These are phyloP conservation scores for Dioscorea zingiberensis DNA, from an alignment of 106 monocot species.

Conservation along the genomic window DNA sequence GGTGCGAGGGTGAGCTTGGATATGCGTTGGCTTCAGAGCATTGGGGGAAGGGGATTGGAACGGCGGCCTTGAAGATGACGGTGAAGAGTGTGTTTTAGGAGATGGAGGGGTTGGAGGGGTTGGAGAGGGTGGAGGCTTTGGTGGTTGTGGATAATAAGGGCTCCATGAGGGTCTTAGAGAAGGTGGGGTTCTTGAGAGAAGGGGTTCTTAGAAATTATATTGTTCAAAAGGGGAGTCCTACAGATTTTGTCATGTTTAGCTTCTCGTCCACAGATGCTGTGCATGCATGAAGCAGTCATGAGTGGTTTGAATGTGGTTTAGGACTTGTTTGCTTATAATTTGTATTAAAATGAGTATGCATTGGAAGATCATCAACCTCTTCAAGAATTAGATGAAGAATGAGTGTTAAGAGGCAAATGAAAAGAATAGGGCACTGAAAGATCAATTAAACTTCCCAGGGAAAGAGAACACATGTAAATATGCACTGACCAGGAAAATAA, in stretches of 20 bases:
- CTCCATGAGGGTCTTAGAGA: conserved; percentile 55
- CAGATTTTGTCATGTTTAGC: conserved; percentile 39
- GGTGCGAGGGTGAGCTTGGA: conserved; percentile 31
- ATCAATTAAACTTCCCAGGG: too few species aligned
- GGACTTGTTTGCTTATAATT: too few species aligned
- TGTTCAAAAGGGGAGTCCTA: conserved; percentile 22
- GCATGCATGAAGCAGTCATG: background rate
- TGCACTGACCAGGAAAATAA: too few species aligned
- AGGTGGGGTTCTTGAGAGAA: conserved; percentile 48
- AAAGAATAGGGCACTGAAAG: too few species aligned
- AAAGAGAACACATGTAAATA: too few species aligned
- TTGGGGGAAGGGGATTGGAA: conserved; percentile 50
- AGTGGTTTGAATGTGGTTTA: too few species aligned
- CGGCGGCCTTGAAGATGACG: conserved; percentile 30
- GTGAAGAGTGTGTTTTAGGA: conserved; percentile 17
- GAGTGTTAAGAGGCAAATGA: too few species aligned
- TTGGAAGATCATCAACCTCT: too few species aligned
- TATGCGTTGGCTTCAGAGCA: conserved; percentile 24
- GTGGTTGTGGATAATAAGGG: conserved; percentile 39
- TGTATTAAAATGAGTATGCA: too few species aligned
- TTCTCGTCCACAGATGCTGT: conserved; percentile 27
- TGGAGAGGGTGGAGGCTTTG: conserved; percentile 59
- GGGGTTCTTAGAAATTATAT: conserved; percentile 37
- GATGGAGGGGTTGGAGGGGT: conserved; percentile 8
- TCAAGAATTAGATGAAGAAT: too few species aligned